phyloP scores from a whole-genome alignment of 805 yeast species.

The Saturnispora diversa region DNA sequence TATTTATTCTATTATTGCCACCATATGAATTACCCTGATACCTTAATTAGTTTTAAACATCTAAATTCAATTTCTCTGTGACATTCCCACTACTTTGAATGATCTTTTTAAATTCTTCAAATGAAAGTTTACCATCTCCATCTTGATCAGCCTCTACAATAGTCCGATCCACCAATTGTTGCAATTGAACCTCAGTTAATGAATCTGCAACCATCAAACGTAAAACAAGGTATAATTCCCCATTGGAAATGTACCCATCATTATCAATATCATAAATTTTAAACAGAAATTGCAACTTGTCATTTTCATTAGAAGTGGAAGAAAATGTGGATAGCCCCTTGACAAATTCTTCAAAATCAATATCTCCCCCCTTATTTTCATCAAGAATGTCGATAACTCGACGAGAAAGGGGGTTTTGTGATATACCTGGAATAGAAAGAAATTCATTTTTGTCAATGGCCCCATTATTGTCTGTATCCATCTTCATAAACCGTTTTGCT shows the following conservation, averaged over 20 bases:
- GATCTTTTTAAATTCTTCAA: slow-evolving; percentile 76
- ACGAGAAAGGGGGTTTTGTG: slow-evolving; percentile 80
- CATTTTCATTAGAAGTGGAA: slow-evolving; percentile 70
- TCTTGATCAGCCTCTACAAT: slow-evolving; percentile 87
- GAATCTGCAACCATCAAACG: slow-evolving; percentile 97
- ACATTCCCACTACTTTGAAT: slow-evolving; percentile 39
- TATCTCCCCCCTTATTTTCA: slow-evolving; percentile 83
- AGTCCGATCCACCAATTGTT: slow-evolving; percentile 94
- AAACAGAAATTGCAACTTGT: slow-evolving; percentile 82
- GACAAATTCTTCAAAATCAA: slow-evolving; percentile 93
- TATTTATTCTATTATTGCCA: no score
- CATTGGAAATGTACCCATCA: slow-evolving; percentile 92
- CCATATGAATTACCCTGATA: no score
- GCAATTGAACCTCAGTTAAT: slow-evolving; percentile 76
- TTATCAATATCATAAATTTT: slow-evolving; percentile 91
- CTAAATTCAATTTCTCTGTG: slow-evolving; percentile 26
- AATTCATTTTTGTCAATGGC: slow-evolving; percentile 88
- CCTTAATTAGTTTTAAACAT: no score
- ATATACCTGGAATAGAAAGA: slow-evolving; percentile 85
- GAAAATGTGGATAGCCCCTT: slow-evolving; percentile 65
- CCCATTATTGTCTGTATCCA: slow-evolving; percentile 89
- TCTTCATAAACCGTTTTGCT: slow-evolving; percentile 87
- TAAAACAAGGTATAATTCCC: slow-evolving; percentile 84
- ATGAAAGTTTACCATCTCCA: slow-evolving; percentile 78
- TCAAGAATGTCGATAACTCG: slow-evolving; percentile 93